phyloP scores from a whole-genome alignment of 2,329 filamentous ascomycete species.

The Penicillium sp. region DNA sequence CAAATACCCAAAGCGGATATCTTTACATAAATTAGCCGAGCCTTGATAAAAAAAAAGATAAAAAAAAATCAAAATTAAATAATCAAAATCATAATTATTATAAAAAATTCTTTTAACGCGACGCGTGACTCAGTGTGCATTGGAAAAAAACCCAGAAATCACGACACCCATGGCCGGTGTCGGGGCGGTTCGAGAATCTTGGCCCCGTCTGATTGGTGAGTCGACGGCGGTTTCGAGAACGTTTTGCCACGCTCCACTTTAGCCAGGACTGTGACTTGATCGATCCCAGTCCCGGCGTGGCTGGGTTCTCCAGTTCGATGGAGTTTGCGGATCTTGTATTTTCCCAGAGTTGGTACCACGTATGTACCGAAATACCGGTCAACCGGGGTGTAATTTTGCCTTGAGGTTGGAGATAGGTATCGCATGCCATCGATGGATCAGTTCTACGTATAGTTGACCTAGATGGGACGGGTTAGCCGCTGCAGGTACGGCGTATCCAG shows the following conservation, averaged over 20 bases:
- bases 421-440: neutral
- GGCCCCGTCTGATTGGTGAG: constrained; percentile 10
- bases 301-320: constrained; percentile 19
- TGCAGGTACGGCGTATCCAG: constrained; percentile 1
- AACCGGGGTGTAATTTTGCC: neutral
- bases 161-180: constrained; percentile 27
- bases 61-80: constrained; percentile 3
- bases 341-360: constrained; percentile 3
- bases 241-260: constrained; percentile 36
- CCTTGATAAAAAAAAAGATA: constrained; percentile 3
- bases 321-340: constrained; percentile 13
- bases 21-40: constrained; percentile 3
- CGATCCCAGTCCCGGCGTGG: constrained; percentile 13
- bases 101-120: neutral
- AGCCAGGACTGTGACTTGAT: constrained; percentile 13
- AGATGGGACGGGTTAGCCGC: neutral
- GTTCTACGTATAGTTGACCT: neutral
- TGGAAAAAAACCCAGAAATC: constrained; percentile 5
- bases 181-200: constrained; percentile 18
- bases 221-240: constrained; percentile 27
- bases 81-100: constrained; percentile 4
- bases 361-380: constrained; percentile 2
- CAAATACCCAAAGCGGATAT: neutral
- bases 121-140: constrained; percentile 12
- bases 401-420: neutral